A percentile compares a stretch with the other conserved stretches of the same genome.
These are phyloP conservation scores for Mycena alexandri DNA, from an alignment of 768 basidiomycete species.

Conservation along the genomic window DNA sequence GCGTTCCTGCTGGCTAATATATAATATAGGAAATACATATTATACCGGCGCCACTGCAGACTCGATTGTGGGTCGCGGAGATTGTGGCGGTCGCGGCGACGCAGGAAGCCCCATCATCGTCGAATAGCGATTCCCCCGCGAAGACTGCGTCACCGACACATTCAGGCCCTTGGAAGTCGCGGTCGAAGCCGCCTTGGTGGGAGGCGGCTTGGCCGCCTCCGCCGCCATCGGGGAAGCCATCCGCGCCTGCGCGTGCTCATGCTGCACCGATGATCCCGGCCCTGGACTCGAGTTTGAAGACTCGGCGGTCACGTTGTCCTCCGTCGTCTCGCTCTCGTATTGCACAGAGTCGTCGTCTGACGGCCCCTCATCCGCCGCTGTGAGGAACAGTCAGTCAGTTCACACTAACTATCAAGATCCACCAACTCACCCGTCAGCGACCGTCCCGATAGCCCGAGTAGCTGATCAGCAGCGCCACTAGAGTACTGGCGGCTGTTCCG, in stretches of 20 bases:
- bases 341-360: slow-evolving; percentile 80
- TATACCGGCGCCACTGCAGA: slow-evolving; percentile 10
- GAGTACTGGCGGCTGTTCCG: slow-evolving; percentile 90
- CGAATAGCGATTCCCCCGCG: slow-evolving; percentile 73
- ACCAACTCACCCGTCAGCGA: slow-evolving; percentile 69
- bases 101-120: slow-evolving; percentile 66
- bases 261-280: slow-evolving; percentile 39
- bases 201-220: slow-evolving; percentile 53
- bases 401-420: slow-evolving; percentile 33
- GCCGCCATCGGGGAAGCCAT: slow-evolving; percentile 58
- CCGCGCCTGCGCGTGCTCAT: slow-evolving; percentile 42
- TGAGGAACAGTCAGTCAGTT: slow-evolving; percentile 43
- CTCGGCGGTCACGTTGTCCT: slow-evolving; percentile 64
- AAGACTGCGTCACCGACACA: slow-evolving; percentile 63
- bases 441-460: slow-evolving; percentile 84
- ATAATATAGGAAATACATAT: slow-evolving; percentile 8
- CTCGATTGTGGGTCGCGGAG: slow-evolving; percentile 46
- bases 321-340: slow-evolving; percentile 82
- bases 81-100: slow-evolving; percentile 62
- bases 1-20: background rate
- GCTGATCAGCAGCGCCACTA: slow-evolving; percentile 84
- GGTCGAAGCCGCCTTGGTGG: slow-evolving; percentile 62
- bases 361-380: slow-evolving; percentile 68
- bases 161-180: slow-evolving; percentile 82
- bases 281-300: slow-evolving; percentile 60